These are phyloP conservation scores for Termitomyces sp. DNA, from an alignment of 1,284 basidiomycete genomes.

Conservation along the genomic window DNA sequence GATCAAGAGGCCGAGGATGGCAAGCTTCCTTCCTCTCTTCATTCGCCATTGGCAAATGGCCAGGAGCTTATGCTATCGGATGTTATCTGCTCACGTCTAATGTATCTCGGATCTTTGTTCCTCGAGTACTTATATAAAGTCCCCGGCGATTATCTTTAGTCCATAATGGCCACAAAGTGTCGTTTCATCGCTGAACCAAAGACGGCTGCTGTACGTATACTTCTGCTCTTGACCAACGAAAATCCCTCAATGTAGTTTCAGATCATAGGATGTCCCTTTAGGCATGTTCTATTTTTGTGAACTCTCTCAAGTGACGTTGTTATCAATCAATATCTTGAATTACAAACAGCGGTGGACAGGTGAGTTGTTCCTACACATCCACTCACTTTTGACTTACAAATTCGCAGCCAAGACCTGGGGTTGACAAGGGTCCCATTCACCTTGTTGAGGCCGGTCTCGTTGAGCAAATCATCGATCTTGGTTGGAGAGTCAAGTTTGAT, in stretches of 20 bases:
- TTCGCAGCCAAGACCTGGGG: conserved; percentile 67
- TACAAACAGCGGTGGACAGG: conserved; percentile 34
- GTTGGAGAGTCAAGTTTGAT: conserved; percentile 87
- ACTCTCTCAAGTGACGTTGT: neutral
- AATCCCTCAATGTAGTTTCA: conserved; percentile 16
- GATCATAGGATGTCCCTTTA: conserved; percentile 47
- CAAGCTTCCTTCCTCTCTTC: neutral
- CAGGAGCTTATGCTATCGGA: neutral
- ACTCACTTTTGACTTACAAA: neutral
- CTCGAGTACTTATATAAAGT: neutral
- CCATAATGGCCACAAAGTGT: conserved; percentile 24
- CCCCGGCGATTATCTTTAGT: neutral
- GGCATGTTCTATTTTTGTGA: conserved; percentile 24
- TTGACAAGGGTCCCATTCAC: conserved; percentile 88
- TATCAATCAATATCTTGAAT: neutral
- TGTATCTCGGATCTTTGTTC: neutral
- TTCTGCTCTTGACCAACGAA: neutral
- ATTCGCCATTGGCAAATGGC: neutral
- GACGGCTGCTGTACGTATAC: conserved; percentile 55
- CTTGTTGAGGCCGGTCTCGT: conserved; percentile 83
- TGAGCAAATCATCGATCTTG: conserved; percentile 72
- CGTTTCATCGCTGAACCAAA: conserved; percentile 64
- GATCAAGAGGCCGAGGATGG: neutral
- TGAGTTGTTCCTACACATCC: conserved; percentile 13
- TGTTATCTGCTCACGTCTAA: no score